A percentile compares a stretch with the other conserved stretches of the same genome.
phyloP scores from a whole-genome alignment of 768 basidiomycete genomes.

The Strobilomyces dryophilus region DNA sequence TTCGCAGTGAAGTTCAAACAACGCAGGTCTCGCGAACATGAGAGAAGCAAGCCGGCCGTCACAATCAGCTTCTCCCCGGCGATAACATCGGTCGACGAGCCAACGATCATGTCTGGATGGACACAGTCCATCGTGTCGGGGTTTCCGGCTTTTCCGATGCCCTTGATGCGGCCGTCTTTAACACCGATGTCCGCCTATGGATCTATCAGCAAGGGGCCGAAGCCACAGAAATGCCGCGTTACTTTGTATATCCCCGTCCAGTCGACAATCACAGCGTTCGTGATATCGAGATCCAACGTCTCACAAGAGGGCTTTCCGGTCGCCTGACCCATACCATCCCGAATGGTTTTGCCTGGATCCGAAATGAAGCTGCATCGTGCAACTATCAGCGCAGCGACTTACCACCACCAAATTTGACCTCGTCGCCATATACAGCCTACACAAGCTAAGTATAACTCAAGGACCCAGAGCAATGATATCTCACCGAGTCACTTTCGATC shows the following conservation, averaged over 20 bases:
- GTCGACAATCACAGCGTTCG: constrained; percentile 91
- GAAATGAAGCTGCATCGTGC: neutral
- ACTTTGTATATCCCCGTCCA: constrained; percentile 97
- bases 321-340: constrained; percentile 96
- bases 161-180: constrained; percentile 74
- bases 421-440: constrained; percentile 88
- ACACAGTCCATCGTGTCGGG: constrained; percentile 85
- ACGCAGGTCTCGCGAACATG: too few relatives aligned
- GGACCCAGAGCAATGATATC: neutral
- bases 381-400: constrained; percentile 5
- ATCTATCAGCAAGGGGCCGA: constrained; percentile 1
- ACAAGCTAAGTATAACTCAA: neutral
- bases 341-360: constrained; percentile 78
- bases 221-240: neutral
- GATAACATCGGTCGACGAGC: constrained; percentile 91
- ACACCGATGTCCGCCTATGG: constrained; percentile 91
- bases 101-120: constrained; percentile 67
- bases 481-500: constrained; percentile 80
- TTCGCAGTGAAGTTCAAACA: too few relatives aligned
- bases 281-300: constrained; percentile 88
- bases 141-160: constrained; percentile 97
- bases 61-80: constrained; percentile 93
- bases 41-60: constrained; percentile 65
- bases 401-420: constrained; percentile 98
- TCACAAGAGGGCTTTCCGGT: constrained; percentile 63